These are phyloP conservation scores for Ascoidea tarda DNA, from an alignment of 805 yeast genomes.

Conservation along the genomic window DNA sequence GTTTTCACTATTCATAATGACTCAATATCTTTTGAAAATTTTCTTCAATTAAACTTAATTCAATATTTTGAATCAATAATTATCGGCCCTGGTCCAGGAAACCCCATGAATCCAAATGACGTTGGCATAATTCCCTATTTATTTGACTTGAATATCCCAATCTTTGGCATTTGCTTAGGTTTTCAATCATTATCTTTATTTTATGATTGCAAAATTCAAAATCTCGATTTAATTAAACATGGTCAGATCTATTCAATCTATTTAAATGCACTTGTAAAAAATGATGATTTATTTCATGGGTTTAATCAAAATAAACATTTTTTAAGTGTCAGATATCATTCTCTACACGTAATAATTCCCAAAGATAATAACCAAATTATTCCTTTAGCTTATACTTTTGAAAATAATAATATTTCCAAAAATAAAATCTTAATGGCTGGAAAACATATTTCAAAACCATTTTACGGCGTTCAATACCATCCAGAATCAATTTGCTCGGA, in stretches of 20 bases:
- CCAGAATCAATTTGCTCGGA: conserved; percentile 89
- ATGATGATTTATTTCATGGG: conserved; percentile 24
- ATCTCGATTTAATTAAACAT: conserved; percentile 52
- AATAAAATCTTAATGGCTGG: conserved; percentile 64
- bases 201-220: conserved; percentile 40
- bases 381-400: conserved; percentile 46
- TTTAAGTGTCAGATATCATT: conserved; percentile 79
- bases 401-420: conserved; percentile 13
- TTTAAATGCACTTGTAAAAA: conserved; percentile 9
- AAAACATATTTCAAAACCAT: conserved; percentile 43
- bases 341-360: conserved; percentile 37
- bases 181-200: conserved; percentile 68
- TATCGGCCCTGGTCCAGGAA: conserved; percentile 97
- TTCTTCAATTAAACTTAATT: conserved; percentile 14
- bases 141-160: conserved; percentile 41
- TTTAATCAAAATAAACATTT: conserved; percentile 25
- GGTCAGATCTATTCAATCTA: conserved; percentile 63
- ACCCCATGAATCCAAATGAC: conserved; percentile 37
- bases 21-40: conserved; percentile 21
- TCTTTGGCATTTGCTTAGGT: conserved; percentile 88
- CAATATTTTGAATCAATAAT: conserved; percentile 58
- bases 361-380: conserved; percentile 23
- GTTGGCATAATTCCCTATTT: conserved; percentile 57
- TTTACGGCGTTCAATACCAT: conserved; percentile 92
- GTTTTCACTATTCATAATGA: conserved; percentile 55